Conservation (phyloP, 192 early-diverging fungal species). For the Dissophora globulifera region DNA sequence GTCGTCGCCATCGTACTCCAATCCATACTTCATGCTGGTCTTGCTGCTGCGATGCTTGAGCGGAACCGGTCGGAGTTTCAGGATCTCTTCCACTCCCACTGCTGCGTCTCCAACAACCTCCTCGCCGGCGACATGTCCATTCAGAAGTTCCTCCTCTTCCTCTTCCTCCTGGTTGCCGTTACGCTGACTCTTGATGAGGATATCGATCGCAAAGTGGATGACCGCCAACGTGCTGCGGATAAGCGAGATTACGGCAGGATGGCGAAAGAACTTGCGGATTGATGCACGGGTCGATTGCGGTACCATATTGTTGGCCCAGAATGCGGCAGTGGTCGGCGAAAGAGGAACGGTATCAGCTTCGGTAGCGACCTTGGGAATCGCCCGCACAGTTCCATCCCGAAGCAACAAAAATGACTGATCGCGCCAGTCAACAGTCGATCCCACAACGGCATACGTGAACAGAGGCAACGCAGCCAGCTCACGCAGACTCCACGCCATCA, state of each 20-base stretch:
- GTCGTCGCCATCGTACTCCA: conserved; percentile 48
- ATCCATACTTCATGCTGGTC: conserved; percentile 14
- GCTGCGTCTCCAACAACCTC: neutral
- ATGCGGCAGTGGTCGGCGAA: conserved; percentile 35
- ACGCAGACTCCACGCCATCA: conserved; percentile 83
- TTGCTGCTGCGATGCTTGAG: conserved; percentile 18
- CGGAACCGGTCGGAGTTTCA: conserved; percentile 25
- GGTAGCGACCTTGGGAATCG: conserved; percentile 12
- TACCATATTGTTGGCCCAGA: conserved; percentile 51
- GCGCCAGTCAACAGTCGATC: conserved; percentile 89
- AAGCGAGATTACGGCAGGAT: conserved; percentile 51
- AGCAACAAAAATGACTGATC: conserved; percentile 74
- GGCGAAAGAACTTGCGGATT: conserved; percentile 38
- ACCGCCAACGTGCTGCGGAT: conserved; percentile 45
- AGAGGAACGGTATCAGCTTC: neutral
- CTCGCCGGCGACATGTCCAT: neutral
- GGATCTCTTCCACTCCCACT: conserved; percentile 17
- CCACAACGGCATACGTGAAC: conserved; percentile 82
- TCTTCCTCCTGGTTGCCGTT: conserved; percentile 53
- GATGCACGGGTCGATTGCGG: conserved; percentile 44
- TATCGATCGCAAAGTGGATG: conserved; percentile 56
- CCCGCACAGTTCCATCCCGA: conserved; percentile 71
- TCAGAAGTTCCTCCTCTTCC: conserved; percentile 14
- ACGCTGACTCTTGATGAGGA: conserved; percentile 54
- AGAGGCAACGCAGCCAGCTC: conserved; percentile 88